Evolutionary conservation across 2,329 filamentous ascomycete genomes (phyloP).

Genomic region (Chaetomium strumarium): DNA sequence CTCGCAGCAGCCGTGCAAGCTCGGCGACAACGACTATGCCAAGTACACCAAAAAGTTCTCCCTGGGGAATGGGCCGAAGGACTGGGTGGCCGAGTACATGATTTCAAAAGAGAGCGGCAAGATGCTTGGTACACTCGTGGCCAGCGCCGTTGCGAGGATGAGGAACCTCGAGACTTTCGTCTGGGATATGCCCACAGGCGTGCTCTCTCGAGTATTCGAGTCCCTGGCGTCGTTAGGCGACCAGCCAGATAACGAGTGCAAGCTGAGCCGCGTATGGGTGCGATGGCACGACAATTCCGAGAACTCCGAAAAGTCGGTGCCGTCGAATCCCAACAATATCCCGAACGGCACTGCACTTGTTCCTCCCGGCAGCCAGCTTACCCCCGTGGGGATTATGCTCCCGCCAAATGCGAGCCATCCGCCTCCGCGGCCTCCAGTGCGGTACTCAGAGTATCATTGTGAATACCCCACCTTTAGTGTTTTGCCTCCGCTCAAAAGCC

Average conservation of each 20-base stretch:
- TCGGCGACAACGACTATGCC: slow-evolving; percentile 61
- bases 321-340: slow-evolving; percentile 21
- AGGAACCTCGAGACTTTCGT: slow-evolving; percentile 73
- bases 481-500: slow-evolving; percentile 65
- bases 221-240: slow-evolving; percentile 66
- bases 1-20: slow-evolving; percentile 24
- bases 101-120: slow-evolving; percentile 80
- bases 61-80: slow-evolving; percentile 70
- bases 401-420: slow-evolving; percentile 28
- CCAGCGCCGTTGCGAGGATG: slow-evolving; percentile 75
- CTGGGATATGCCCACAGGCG: slow-evolving; percentile 86
- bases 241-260: slow-evolving; percentile 52
- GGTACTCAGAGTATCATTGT: slow-evolving; percentile 52
- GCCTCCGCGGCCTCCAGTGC: slow-evolving; percentile 34
- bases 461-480: slow-evolving; percentile 78
- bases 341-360: slow-evolving; percentile 22
- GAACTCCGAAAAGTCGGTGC: slow-evolving; percentile 29
- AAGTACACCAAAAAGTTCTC: slow-evolving; percentile 77
- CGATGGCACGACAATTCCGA: slow-evolving; percentile 74
- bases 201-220: slow-evolving; percentile 75
- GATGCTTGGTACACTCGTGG: slow-evolving; percentile 80
- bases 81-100: slow-evolving; percentile 77
- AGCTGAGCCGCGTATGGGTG: slow-evolving; percentile 70
- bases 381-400: slow-evolving; percentile 36
- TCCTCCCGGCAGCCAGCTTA: slow-evolving; percentile 35